These are phyloP conservation scores for Mycocentrospora acerina DNA, from an alignment of 2,329 filamentous ascomycete genomes.

Conservation along the genomic window DNA sequence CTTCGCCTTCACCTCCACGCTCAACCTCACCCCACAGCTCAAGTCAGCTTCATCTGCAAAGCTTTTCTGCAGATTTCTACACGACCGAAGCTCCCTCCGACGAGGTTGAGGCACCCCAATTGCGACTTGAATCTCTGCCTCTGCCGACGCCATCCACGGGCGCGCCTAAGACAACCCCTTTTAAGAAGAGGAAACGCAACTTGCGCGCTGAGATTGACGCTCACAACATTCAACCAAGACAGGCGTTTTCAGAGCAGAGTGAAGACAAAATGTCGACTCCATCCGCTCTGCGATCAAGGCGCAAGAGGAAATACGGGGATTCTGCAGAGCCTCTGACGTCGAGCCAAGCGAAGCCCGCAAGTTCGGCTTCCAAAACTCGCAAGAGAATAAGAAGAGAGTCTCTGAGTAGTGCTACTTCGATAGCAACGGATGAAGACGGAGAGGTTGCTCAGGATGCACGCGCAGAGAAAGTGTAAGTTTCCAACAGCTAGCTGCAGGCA, in stretches of 20 bases:
- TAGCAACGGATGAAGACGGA: no score
- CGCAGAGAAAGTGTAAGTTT: not conserved
- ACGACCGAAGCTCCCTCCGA: slow-evolving; percentile 2
- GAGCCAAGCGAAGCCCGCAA: not conserved
- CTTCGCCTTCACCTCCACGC: not conserved
- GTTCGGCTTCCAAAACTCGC: not conserved
- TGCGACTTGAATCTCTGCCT: slow-evolving; percentile 1
- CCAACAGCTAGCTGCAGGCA: slow-evolving; percentile 1
- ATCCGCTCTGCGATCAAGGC: no score
- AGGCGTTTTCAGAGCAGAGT: not conserved
- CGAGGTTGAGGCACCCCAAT: slow-evolving; percentile 2
- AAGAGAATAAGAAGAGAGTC: not conserved
- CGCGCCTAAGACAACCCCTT: not conserved
- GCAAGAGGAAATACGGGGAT: no score
- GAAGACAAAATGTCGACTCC: not conserved
- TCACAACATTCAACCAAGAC: not conserved
- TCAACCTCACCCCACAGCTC: not conserved
- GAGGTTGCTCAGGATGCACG: not conserved
- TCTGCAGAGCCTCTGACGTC: no score
- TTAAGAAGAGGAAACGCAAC: slow-evolving; percentile 2
- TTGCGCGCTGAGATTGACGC: not conserved
- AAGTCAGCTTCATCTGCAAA: not conserved
- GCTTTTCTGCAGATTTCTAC: not conserved
- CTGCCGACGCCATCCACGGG: slow-evolving; percentile 9
- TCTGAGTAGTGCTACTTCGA: not conserved